Conservation (phyloP, 2,329 filamentous ascomycete species). For the Sordariomycetes sp. region DNA sequence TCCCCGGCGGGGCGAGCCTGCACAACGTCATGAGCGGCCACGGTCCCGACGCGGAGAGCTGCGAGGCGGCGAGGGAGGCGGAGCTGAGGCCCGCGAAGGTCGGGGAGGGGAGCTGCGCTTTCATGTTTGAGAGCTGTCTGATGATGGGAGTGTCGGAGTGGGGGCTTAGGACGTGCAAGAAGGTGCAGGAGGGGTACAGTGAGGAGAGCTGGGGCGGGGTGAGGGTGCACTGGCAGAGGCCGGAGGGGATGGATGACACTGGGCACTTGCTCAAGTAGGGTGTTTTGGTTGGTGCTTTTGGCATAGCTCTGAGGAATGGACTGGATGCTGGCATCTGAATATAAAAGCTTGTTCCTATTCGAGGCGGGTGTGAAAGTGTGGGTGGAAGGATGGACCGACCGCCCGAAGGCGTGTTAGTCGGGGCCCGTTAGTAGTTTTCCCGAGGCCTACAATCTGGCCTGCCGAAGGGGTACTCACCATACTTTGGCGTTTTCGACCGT, state of each 20-base stretch:
- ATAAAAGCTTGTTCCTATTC: not conserved
- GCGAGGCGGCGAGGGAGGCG: constrained; percentile 44
- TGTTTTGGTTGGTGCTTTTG: not conserved
- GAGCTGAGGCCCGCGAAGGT: constrained; percentile 46
- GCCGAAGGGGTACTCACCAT: not conserved
- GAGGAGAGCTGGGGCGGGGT: constrained; percentile 70
- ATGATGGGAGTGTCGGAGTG: constrained; percentile 66
- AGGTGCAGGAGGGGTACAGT: constrained; percentile 58
- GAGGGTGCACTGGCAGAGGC: constrained; percentile 48
- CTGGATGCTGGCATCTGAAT: no score
- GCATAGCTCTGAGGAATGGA: not conserved
- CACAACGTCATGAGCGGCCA: constrained; percentile 65
- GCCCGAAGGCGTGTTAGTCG: no score
- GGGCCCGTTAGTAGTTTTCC: no score
- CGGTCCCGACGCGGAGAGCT: constrained; percentile 47
- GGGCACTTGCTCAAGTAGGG: constrained; percentile 17
- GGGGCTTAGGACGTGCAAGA: constrained; percentile 49
- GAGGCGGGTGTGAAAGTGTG: not conserved
- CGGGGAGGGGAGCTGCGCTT: constrained; percentile 50
- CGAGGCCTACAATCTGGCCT: no score
- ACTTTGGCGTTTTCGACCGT: not conserved
- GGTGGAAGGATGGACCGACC: not conserved
- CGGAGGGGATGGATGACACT: constrained; percentile 17
- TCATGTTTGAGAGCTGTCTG: constrained; percentile 59
- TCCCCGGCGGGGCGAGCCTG: constrained; percentile 47